Percentiles rank a stretch among this genome's conserved stretches.
Evolutionary conservation across 2,329 filamentous ascomycete species (phyloP).

Genomic region (Diaporthe citriasiana): DNA sequence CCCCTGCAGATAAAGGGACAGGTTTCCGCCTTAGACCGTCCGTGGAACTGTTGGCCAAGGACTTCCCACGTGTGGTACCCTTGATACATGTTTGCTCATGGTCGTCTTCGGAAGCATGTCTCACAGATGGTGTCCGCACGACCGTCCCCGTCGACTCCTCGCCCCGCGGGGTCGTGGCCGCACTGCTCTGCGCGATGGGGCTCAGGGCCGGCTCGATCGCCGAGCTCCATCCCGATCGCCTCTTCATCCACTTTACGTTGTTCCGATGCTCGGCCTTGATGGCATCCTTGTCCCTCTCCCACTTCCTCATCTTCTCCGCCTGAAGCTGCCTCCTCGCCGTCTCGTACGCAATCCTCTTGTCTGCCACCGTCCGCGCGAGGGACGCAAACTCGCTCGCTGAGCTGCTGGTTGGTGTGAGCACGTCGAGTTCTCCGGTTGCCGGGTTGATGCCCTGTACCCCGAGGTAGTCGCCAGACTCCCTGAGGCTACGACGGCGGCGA

Average conservation of each 20-base stretch:
- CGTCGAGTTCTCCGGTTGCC: constrained; percentile 65
- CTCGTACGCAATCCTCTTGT: constrained; percentile 53
- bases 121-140: constrained; percentile 35
- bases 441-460: constrained; percentile 72
- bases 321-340: constrained; percentile 62
- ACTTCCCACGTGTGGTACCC: no score
- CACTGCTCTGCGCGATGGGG: constrained; percentile 59
- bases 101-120: constrained; percentile 27
- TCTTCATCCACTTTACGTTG: constrained; percentile 59
- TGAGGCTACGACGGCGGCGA: constrained; percentile 61
- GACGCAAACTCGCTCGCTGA: constrained; percentile 46
- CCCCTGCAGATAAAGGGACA: background rate
- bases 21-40: constrained; percentile 20
- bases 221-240: constrained; percentile 65
- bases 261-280: constrained; percentile 51
- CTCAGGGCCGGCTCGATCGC: constrained; percentile 64
- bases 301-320: constrained; percentile 59
- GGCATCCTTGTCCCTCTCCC: constrained; percentile 56
- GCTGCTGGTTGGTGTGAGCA: constrained; percentile 50
- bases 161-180: constrained; percentile 46
- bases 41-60: no score
- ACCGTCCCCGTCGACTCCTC: constrained; percentile 38
- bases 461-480: constrained; percentile 70
- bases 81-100: background rate
- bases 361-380: constrained; percentile 52